Evolutionary conservation across 306 rosid genomes (phyloP), one percentile per base, ranked within the genome.

Genomic region (Astragalus glycyphyllos): DNA sequence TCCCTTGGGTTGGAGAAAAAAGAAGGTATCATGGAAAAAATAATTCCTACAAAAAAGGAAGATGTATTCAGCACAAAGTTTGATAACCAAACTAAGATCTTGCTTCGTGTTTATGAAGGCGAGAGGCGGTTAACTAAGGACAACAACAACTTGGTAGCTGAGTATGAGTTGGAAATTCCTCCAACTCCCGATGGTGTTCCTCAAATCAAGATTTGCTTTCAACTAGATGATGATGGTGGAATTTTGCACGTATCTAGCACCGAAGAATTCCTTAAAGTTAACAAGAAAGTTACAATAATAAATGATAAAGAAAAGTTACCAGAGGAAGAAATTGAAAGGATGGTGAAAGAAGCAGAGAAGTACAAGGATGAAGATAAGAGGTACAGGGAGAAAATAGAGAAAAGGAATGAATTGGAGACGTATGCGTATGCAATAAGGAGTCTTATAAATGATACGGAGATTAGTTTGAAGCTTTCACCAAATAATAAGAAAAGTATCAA

Each of bases 111-210:
- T 4, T 84, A 66, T 5, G 87, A 87, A 65, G 91, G 91, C 1
- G 91, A 87, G 82, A 74, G 91, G 32, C 50, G 73, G 4, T 67
- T 57, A 35, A 40, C 82, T 0, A 15, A 7, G 0, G 77, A 82
- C 41, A 82, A 87, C n/a, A n/a, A n/a, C 78, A 84, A 84, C 63
- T 34, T 78, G 73, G 66, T 87, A 1, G 92, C 85, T 1, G 29
- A 64, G 4, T 82, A 80, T 3, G 37, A 62, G 0, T 42, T 37
- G 37, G 38, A 65, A 42, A 11, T 87, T 62, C 85, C 89, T 31
- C 78, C 77, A 0, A 85, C 83, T 2, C 88, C 80, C 0, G 4
- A 68, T 6, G 86, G 88, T 53, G 77, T 20, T 20, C 23, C 82
- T 29, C 29, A 11, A 8, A 42, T 87, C 3, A 68, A 6, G 0